Evolutionary conservation across 257 asterid genomes (phyloP).

Genomic region (Datura wrightii): DNA sequence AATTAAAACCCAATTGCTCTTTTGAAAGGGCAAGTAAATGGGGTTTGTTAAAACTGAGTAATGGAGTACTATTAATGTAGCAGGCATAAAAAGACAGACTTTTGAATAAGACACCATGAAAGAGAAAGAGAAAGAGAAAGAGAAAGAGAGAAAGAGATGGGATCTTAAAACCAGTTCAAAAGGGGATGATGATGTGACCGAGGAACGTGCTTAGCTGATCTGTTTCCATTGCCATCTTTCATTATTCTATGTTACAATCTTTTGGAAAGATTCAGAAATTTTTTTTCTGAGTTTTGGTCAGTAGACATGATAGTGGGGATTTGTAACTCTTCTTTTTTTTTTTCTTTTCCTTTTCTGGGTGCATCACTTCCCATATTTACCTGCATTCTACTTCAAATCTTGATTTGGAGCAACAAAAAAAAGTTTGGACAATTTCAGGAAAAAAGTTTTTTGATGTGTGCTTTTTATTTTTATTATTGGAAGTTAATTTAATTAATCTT

Average conservation of each 20-base stretch:
- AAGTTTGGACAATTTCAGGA: not conserved
- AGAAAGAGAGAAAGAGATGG: not conserved
- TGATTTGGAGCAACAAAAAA: not conserved
- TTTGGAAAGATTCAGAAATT: constrained; percentile 28
- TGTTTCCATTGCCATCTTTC: constrained; percentile 29
- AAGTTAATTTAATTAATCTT: too few species aligned
- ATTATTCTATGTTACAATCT: not conserved
- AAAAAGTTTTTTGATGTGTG: too few species aligned
- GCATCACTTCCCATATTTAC: constrained; percentile 14
- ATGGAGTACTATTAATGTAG: not conserved
- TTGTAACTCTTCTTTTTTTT: not conserved
- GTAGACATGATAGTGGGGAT: constrained; percentile 20
- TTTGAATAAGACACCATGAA: constrained; percentile 18
- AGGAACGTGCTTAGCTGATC: constrained; percentile 67
- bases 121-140: not conserved
- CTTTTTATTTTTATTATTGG: too few species aligned
- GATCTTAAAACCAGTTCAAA: constrained; percentile 27
- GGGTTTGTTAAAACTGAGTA: not conserved
- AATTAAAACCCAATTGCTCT: not conserved
- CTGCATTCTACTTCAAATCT: not conserved
- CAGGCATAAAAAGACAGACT: not conserved
- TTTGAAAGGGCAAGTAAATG: not conserved
- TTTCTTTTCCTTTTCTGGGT: not conserved
- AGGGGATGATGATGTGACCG: constrained; percentile 10
- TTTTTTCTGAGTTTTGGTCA: not conserved